Evolutionary conservation across 1,139 yeast species (phyloP), one percentile per base, ranked within the genome.

Genomic region (Protomyces lactucae-debilis): DNA sequence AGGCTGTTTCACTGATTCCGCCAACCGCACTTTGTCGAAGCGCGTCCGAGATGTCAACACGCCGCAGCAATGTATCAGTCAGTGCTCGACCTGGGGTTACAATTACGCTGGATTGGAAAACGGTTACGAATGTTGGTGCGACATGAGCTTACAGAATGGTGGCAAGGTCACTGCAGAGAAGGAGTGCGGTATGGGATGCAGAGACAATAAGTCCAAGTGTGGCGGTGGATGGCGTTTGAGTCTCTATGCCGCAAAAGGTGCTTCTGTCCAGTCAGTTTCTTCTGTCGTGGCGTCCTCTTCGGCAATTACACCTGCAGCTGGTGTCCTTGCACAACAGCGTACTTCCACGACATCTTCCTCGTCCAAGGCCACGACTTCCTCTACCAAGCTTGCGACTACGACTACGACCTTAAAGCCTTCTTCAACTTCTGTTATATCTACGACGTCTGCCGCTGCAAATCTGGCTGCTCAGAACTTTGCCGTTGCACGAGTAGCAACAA

Each of bases 201-300:
- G 39, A 21, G 59, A 55, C 21, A 18, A 23, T 8, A 14, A 16
- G 14, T 55, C 45, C 23, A 52, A 36, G 21, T 53, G 59, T 39
- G 55, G 55, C 25, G 59, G 53, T n/a, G 64, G 55, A 23, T 60
- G 51, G 37, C 54, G 59, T 12, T 52, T 60, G 48, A 57, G 54
- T 23, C n/a, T 54, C 18, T 60, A 55, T 57, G 37, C 39, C n/a
- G 39, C 59, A 28, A 54, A 51, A 36, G 10, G n/a, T 12, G 35
- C 14, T 16, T 10, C 25, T 36, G 45, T 10, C 32, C 43, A 8
- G 45, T 12, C 43, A 4, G 43, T 9, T n/a, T 52, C 55, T 35
- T 52, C 55, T 25, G n/a, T 37, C 39, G n/a, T 14, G 16, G 55
- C 39, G 39, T 18, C 55, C 18, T 14, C 39, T 18, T 12, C 14